phyloP scores from a whole-genome alignment of 345 rosid genomes.

The Syzygium jambos region DNA sequence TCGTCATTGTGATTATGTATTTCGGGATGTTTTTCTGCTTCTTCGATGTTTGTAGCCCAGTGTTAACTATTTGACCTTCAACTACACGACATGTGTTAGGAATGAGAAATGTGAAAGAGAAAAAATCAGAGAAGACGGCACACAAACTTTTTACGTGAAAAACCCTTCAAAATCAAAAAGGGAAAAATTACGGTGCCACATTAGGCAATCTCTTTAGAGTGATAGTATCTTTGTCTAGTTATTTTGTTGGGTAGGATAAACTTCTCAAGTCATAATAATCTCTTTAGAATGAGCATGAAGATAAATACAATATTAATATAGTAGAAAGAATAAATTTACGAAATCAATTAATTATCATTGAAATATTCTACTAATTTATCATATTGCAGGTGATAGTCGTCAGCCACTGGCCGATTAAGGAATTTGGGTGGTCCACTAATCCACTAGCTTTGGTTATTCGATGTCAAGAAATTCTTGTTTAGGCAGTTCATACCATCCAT shows the following conservation, averaged over 20 bases:
- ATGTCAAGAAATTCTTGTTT: background rate
- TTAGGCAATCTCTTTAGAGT: fast-evolving
- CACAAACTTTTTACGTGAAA: background rate
- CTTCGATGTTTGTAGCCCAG: background rate
- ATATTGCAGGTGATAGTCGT: background rate
- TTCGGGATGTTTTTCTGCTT: background rate
- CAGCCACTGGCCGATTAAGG: background rate
- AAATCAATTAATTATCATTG: background rate
- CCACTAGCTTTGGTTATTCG: background rate
- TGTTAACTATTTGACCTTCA: background rate
- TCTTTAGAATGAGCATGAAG: background rate
- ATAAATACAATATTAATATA: background rate
- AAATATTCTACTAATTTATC: background rate
- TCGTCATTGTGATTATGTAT: background rate
- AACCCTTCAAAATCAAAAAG: background rate
- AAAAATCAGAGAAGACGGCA: background rate
- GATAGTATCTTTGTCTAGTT: background rate
- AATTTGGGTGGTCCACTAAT: background rate
- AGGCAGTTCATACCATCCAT: background rate
- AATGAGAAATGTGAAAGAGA: background rate
- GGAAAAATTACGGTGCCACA: background rate
- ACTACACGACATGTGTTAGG: background rate
- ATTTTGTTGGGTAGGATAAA: background rate
- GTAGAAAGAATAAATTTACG: background rate
- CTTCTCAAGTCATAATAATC: background rate